phyloP scores from a whole-genome alignment of 2,329 filamentous ascomycete species.

The Talaromyces sp. region DNA sequence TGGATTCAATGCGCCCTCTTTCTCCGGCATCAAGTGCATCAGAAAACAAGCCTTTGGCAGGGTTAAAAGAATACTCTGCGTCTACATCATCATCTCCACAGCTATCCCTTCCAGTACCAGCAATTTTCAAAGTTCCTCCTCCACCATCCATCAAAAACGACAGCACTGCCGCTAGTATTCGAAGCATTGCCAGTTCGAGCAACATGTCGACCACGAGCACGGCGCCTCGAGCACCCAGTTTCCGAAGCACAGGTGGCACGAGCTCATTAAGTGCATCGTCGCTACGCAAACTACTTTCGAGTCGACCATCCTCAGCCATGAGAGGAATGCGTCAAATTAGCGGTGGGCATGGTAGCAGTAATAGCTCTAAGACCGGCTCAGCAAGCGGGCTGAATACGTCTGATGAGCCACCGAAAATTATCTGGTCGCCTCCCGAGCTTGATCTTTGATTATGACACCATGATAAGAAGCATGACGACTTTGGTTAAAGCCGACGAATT shows the following conservation, averaged over 20 bases:
- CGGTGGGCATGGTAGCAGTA: conserved; percentile 25
- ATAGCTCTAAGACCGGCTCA: conserved; percentile 29
- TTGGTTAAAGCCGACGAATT: conserved; percentile 2
- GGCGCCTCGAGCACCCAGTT: conserved; percentile 31
- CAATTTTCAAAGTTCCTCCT: neutral
- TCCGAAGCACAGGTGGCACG: conserved; percentile 32
- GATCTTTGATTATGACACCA: conserved; percentile 26
- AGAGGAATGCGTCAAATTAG: conserved; percentile 19
- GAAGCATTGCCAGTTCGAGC: conserved; percentile 40
- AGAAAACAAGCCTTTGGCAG: conserved; percentile 24
- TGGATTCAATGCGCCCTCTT: conserved; percentile 25
- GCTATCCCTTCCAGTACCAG: conserved; percentile 4
- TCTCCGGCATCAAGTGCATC: conserved; percentile 28
- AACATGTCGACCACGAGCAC: conserved; percentile 34
- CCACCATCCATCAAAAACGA: conserved; percentile 1
- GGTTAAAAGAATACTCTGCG: neutral
- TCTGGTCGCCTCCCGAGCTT: conserved; percentile 40
- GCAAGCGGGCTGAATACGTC: conserved; percentile 30
- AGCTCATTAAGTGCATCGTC: conserved; percentile 36
- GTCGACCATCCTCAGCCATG: conserved; percentile 26
- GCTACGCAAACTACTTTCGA: conserved; percentile 36
- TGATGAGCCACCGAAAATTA: conserved; percentile 36
- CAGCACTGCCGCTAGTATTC: conserved; percentile 29
- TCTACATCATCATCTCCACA: conserved; percentile 12
- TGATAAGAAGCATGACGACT: neutral